Conservation (phyloP, 164 flowering plant species). For the Amborella trichopoda region DNA sequence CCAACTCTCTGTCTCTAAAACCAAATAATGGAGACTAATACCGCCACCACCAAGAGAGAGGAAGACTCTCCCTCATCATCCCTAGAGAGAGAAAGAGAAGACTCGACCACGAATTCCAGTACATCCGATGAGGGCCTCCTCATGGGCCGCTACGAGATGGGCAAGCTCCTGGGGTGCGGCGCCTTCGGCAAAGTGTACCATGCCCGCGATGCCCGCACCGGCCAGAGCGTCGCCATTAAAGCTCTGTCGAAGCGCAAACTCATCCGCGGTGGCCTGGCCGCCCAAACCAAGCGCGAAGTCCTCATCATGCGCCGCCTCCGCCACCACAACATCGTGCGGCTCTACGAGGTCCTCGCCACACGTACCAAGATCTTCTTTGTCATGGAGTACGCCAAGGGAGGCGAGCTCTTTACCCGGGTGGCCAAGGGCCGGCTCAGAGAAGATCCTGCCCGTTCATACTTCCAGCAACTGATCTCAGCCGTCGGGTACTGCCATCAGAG, state of each 20-base stretch:
- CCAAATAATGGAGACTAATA: too few relatives aligned
- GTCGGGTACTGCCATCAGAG: slow-evolving; percentile 49
- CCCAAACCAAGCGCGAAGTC: slow-evolving; percentile 42
- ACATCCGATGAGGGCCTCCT: slow-evolving; percentile 6
- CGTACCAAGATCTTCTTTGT: slow-evolving; percentile 59
- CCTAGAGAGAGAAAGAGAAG: too few relatives aligned
- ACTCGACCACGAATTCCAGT: too few relatives aligned
- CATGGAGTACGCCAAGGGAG: slow-evolving; percentile 67
- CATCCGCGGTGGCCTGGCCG: slow-evolving; percentile 16
- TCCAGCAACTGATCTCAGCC: slow-evolving; percentile 62
- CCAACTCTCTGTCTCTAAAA: too few relatives aligned
- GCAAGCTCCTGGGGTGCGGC: slow-evolving; percentile 52
- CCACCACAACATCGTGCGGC: slow-evolving; percentile 46
- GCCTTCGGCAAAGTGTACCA: slow-evolving; percentile 75
- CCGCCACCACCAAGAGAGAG: too few relatives aligned
- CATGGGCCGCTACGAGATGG: slow-evolving; percentile 51
- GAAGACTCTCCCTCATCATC: too few relatives aligned
- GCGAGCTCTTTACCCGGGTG: slow-evolving; percentile 50
- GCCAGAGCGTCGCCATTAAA: slow-evolving; percentile 63
- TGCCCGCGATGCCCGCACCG: slow-evolving; percentile 31
- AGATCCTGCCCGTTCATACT: slow-evolving; percentile 46
- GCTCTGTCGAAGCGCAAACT: slow-evolving; percentile 42
- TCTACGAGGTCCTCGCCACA: slow-evolving; percentile 59
- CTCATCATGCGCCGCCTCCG: slow-evolving; percentile 52
- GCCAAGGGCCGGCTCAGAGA: slow-evolving; percentile 46